A percentile compares a stretch with the other conserved stretches of the same genome.
Conservation (phyloP, 257 asterid genomes). For the Nicotiana benthamiana region DNA sequence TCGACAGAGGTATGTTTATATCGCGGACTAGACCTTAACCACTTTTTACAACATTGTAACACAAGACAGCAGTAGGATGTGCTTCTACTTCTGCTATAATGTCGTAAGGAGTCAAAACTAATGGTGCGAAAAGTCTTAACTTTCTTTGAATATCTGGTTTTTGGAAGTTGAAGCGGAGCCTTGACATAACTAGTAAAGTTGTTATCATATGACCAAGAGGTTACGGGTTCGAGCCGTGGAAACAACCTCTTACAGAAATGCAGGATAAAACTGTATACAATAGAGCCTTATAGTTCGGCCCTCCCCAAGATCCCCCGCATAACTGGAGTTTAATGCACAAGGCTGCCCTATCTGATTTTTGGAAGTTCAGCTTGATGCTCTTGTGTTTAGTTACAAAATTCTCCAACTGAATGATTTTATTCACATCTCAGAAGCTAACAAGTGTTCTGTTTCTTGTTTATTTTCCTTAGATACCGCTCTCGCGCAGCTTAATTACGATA, state of each 20-base stretch:
- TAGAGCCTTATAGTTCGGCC: too few relatives aligned
- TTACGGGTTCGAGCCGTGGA: too few relatives aligned
- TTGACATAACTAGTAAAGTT: too few relatives aligned
- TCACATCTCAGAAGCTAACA: background rate
- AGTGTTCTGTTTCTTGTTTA: background rate
- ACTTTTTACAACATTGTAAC: background rate
- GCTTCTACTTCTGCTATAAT: background rate
- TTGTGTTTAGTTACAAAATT: background rate
- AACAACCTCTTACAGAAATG: too few relatives aligned
- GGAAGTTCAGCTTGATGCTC: background rate
- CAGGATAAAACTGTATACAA: too few relatives aligned
- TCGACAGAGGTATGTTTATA: conserved; percentile 52
- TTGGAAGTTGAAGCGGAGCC: background rate
- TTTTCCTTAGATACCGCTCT: conserved; percentile 58
- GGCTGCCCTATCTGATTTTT: background rate
- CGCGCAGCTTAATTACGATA: conserved; percentile 57
- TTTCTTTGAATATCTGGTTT: background rate
- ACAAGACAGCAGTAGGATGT: background rate
- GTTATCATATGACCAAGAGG: too few relatives aligned
- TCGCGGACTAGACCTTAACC: background rate
- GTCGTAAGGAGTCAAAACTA: background rate
- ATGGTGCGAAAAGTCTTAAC: background rate
- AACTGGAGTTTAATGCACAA: too few relatives aligned
- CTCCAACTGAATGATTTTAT: background rate
- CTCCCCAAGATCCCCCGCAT: too few relatives aligned